Conservation (phyloP, 192 early-diverging fungal genomes). For the Coemansia sp. region DNA sequence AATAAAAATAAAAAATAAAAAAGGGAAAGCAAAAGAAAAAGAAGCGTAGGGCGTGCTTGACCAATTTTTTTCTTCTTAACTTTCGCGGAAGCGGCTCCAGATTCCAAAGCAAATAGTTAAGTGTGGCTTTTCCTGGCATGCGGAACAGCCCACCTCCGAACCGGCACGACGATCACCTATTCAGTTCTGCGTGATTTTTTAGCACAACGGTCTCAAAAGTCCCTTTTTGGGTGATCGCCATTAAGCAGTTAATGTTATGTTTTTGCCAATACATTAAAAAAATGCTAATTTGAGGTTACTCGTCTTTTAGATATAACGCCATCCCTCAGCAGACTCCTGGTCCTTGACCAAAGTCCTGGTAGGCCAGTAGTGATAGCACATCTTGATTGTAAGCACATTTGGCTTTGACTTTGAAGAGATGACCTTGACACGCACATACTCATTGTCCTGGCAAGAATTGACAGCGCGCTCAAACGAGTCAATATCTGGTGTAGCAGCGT, state of each 20-base stretch:
- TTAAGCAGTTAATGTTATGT: background rate
- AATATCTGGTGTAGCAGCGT: slow-evolving; percentile 59
- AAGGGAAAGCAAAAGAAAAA: background rate
- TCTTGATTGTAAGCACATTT: slow-evolving; percentile 67
- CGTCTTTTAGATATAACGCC: slow-evolving; percentile 28
- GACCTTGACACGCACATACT: slow-evolving; percentile 49
- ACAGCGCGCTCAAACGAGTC: slow-evolving; percentile 66
- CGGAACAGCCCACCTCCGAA: background rate
- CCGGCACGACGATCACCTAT: background rate
- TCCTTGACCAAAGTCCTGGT: slow-evolving; percentile 63
- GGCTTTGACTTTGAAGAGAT: slow-evolving; percentile 52
- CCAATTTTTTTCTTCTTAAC: background rate
- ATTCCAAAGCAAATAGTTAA: no score
- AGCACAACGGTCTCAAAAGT: background rate
- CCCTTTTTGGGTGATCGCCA: background rate
- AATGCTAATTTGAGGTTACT: background rate
- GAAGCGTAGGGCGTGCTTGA: background rate
- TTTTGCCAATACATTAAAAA: background rate
- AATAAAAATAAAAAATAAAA: background rate
- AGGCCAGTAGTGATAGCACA: slow-evolving; percentile 75
- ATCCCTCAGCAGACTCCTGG: slow-evolving; percentile 46
- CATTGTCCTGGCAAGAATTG: slow-evolving; percentile 58
- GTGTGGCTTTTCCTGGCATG: background rate
- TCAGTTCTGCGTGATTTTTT: background rate
- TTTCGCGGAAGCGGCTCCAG: background rate